Base-by-base conservation (phyloP, 208 protist genomes). In the Trypanosoma lewisi region DNA sequence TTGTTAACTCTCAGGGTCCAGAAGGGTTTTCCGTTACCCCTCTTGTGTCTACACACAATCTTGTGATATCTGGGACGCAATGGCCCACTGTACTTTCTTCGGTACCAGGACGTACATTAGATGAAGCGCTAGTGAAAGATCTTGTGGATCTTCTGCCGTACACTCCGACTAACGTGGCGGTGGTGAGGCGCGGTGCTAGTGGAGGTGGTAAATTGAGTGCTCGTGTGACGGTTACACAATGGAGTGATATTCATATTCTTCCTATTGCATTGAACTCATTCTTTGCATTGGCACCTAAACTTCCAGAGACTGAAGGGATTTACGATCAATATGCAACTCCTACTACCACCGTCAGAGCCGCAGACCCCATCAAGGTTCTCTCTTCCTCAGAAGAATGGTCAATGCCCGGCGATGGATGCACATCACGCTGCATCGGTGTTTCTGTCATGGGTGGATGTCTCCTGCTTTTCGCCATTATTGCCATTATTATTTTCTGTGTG, bases 381-480 rank as follows among this genome's bases (percentile, higher is more conserved):
- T 68, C 53, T 23, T 48, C 63, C n/a, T 42, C 2, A 4, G 36
- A 49, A n/a, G 51, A 37, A 27, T 25, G 33, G 30, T 7, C 23
- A 23, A 19, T 16, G 1, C n/a, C 11, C 28, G 33, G 48, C 4
- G 53, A n/a, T 36, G 2, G 9, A n/a, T 71, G 53, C 23, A 45
- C 39, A 7, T 30, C 12, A 3, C 30, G 50, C 6, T 71, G 65
- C 47, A 63, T 71, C 21, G 45, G 55, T 17, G 28, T 53, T 23
- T 63, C 55, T 21, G 19, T 56, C 6, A 64, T 64, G 41, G 65
- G 54, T 23, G 55, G 65, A 1, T 17, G 11, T 11, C 16, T 64
- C 14, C 21, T 71, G 17, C 9, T 63, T n/a, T 16, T 62, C 25
- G 39, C 12, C 44, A 71, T 71, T 41, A 39, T 71, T 27, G 34